Percentiles rank a stretch among this genome's conserved stretches.
These are phyloP conservation scores for Phytophthora macrochlamydospora DNA, from an alignment of 352 stramenopile genomes.

Conservation along the genomic window DNA sequence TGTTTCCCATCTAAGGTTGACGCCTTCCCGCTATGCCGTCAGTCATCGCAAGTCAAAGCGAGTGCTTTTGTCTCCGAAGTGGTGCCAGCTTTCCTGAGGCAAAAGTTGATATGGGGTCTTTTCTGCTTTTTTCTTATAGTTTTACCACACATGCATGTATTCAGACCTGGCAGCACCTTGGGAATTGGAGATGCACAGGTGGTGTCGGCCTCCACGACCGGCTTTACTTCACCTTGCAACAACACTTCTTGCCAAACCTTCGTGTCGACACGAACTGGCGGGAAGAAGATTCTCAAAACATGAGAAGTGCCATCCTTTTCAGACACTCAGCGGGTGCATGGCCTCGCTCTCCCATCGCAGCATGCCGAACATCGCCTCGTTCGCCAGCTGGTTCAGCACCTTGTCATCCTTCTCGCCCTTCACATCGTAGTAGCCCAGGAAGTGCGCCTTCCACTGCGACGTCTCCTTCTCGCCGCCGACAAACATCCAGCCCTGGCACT, in stretches of 20 bases:
- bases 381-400: slow-evolving; percentile 81
- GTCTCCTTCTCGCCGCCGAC: slow-evolving; percentile 67
- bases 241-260: slow-evolving; percentile 8
- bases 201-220: not conserved
- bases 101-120: not conserved
- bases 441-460: slow-evolving; percentile 76
- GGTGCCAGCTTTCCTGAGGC: too few relatives aligned
- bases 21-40: not conserved
- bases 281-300: slow-evolving; percentile 6
- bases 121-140: slow-evolving; percentile 29
- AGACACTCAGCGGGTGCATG: slow-evolving; percentile 81
- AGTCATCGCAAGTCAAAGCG: not conserved
- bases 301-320: slow-evolving; percentile 20
- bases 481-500: slow-evolving; percentile 88
- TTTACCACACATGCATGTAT: slow-evolving; percentile 21
- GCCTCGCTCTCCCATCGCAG: slow-evolving; percentile 87
- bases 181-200: not conserved
- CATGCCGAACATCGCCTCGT: slow-evolving; percentile 88
- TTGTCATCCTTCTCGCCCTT: slow-evolving; percentile 87
- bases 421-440: slow-evolving; percentile 83
- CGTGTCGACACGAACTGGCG: not conserved
- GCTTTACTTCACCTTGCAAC: slow-evolving; percentile 3
- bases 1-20: not conserved
- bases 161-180: slow-evolving; percentile 16
- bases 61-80: not conserved